phyloP scores from a whole-genome alignment of 2,329 filamentous ascomycete species.

The Hypoxylon sp. region DNA sequence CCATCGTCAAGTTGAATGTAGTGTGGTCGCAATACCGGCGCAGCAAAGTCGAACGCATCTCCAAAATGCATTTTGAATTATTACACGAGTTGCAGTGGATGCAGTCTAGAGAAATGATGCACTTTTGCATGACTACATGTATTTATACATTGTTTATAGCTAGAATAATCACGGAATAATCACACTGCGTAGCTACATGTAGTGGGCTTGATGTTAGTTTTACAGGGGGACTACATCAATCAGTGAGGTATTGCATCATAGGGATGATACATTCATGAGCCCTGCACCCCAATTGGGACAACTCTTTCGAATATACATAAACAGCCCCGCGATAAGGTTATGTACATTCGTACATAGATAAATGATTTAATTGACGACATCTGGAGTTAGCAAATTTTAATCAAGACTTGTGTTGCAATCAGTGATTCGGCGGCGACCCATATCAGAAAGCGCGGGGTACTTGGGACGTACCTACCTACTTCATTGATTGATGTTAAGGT shows the following conservation, averaged over 20 bases:
- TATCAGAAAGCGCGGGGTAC: background rate
- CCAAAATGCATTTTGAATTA: background rate
- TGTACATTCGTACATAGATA: too few species aligned
- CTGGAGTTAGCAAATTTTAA: too few species aligned
- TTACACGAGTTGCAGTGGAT: background rate
- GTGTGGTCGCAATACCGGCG: background rate
- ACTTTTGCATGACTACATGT: too few species aligned
- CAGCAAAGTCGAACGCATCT: constrained; percentile 1
- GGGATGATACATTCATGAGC: too few species aligned
- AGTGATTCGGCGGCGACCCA: background rate
- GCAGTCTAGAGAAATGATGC: background rate
- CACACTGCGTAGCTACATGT: too few species aligned
- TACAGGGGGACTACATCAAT: too few species aligned
- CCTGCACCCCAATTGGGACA: too few species aligned
- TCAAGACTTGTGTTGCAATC: background rate
- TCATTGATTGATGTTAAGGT: constrained; percentile 13
- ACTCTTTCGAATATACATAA: background rate
- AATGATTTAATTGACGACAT: too few species aligned
- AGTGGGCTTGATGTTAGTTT: too few species aligned
- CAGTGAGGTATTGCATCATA: too few species aligned
- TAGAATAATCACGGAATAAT: too few species aligned
- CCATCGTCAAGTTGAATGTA: background rate
- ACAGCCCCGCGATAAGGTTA: background rate
- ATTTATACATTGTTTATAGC: too few species aligned
- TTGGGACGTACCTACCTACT: background rate